Base-by-base conservation (phyloP, 768 basidiomycete species). In the Lactifluus subvellereus region DNA sequence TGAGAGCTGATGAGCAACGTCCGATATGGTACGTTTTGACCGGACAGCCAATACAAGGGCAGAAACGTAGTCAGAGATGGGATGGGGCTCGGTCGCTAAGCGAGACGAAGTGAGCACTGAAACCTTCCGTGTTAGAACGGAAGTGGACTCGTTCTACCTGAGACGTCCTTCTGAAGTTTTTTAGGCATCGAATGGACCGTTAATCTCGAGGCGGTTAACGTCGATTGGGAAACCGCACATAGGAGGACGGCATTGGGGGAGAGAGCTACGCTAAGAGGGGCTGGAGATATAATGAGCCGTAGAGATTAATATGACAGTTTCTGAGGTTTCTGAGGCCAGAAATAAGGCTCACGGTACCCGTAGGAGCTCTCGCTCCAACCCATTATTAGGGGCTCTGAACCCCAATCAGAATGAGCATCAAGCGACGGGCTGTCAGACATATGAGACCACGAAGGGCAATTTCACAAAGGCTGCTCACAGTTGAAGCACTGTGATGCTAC, bases 161-260 rank as follows among this genome's bases (percentile, higher is more conserved):
- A 11, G 33, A 16, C 54, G 10, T 40, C 42, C 30, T 33, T 51
- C 18, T 20, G 18, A 20, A 20, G 22, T 14, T 16, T 58, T 42
- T 55, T 59, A 20, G 67, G 67, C 45, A 60, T 55, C 6, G 65
- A 40, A 47, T 67, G 67, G 22, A 67, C 37, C 11, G 60, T 42
- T 32, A 67, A 51, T 49, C 50, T 66, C 16, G 59, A 57, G 16
- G 65, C n/a, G 27, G 33, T 43, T 30, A 58, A 27, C 20, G 65
- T 48, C 11, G 60, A 59, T 8, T 66, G 65, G 18, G 86, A 79
- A 4, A 81, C 66, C 8, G 81, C 78, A 67, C 83, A 86, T 9
- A 89, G 63, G 45, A 89, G 75, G 11, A 76, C 72, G 54, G 77
- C 74, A 67, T 87, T 89, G 37, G 82, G 88, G 5, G 90, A 91